These are phyloP conservation scores for Rachicladosporium sp. DNA, from an alignment of 2,329 filamentous ascomycete species.

Conservation along the genomic window DNA sequence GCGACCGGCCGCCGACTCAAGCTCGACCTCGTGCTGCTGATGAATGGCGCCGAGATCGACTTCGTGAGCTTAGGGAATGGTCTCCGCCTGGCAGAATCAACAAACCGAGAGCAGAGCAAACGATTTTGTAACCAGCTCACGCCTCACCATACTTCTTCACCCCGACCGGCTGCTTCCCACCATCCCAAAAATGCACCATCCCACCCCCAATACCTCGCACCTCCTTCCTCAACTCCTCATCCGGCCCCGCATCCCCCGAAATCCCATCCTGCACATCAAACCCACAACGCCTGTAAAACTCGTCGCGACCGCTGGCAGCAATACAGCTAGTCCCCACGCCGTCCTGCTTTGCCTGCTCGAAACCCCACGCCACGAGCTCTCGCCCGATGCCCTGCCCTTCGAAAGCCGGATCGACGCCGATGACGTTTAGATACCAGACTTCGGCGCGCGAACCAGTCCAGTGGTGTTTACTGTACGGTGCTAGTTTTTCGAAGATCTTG, in stretches of 20 bases:
- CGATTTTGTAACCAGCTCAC: slow-evolving; percentile 1
- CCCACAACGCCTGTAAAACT: slow-evolving; percentile 16
- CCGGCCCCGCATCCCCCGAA: slow-evolving; percentile 12
- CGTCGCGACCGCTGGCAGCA: slow-evolving; percentile 13
- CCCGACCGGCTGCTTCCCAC: slow-evolving; percentile 10
- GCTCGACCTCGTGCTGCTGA: too few relatives aligned
- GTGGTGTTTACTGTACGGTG: slow-evolving; percentile 13
- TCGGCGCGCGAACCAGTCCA: slow-evolving; percentile 15
- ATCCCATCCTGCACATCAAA: slow-evolving; percentile 13
- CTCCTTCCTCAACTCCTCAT: slow-evolving; percentile 5
- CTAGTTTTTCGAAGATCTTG: slow-evolving; percentile 7
- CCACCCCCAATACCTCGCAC: slow-evolving; percentile 9
- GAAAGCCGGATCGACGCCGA: slow-evolving; percentile 14
- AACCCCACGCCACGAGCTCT: slow-evolving; percentile 17
- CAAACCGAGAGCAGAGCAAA: too few relatives aligned
- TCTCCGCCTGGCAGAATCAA: too few relatives aligned
- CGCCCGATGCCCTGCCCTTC: slow-evolving; percentile 15
- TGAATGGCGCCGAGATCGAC: too few relatives aligned
- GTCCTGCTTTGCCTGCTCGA: slow-evolving; percentile 25
- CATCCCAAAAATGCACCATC: slow-evolving; percentile 15
- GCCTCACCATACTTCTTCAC: slow-evolving; percentile 11
- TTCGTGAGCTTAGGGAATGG: too few relatives aligned
- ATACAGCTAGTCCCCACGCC: slow-evolving; percentile 38
- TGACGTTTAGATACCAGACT: slow-evolving; percentile 15
- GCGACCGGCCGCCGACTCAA: too few relatives aligned